Evolutionary conservation across 371 early-diverging fungal genomes (phyloP), one percentile per base, ranked within the genome.

Genomic region (Massospora cicadina): DNA sequence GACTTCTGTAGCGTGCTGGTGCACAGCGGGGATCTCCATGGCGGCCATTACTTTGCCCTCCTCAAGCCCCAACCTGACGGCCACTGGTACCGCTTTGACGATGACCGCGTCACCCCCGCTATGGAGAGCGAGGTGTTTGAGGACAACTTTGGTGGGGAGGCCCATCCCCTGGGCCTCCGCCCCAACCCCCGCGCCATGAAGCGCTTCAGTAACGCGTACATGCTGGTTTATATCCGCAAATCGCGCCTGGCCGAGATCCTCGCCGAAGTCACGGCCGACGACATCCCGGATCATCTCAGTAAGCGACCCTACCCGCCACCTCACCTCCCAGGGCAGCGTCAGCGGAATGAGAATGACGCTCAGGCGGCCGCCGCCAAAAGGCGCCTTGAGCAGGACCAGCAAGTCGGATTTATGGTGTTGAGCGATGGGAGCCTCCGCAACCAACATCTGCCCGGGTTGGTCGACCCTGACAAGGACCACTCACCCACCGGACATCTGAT

Each of bases 41-140:
- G 94, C 65, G 99, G 99, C 0, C 99, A 98, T 78, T 99, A 98
- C 73, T 95, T 90, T 80, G 94, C 94, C 1, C 77, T 93, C 65
- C 71, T 98, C 69, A 82, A 85, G 64, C 92, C 96, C 13, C 80
- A 79, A 65, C 74, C 79, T 33, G 80, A 87, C 56, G 84, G 87
- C 61, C 81, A 80, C 68, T 91, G 95, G 95, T 76, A 71, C 62
- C 90, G 91, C 55, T 99, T 98, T 72, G 98, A 99, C 72, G 99
- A 99, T 74, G 95, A 95, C 68, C 81, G 89, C 29, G 99, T 99
- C 1, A 85, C 85, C 2, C 92, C 90, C 33, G 92, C 83, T 0
- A 76, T 85, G 0, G 72, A 81, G 55, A 81, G 81, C 63, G 98
- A 98, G 66, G 98, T 93, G 10, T 80, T 95, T 69, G 93, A 96